These are phyloP conservation scores for Hyaloscypha finlandica DNA, from an alignment of 495 filamentous ascomycete genomes.

Conservation along the genomic window DNA sequence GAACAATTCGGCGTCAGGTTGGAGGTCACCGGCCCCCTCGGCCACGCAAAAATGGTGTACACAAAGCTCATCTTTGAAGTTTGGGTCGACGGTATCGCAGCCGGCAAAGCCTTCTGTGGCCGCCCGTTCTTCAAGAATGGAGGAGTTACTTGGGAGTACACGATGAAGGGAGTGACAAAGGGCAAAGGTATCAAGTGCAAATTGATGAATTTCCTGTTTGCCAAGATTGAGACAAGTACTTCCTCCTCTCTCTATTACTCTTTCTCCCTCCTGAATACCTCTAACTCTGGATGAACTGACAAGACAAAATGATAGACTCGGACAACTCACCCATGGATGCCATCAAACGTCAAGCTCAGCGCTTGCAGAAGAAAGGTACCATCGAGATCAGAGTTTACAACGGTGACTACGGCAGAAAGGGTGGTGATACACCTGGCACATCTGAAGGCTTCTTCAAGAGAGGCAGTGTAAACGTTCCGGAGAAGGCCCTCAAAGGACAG, in stretches of 20 bases:
- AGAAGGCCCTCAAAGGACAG: constrained; percentile 16
- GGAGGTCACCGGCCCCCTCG: not conserved
- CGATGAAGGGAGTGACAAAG: not conserved
- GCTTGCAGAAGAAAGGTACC: constrained; percentile 2
- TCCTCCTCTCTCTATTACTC: not conserved
- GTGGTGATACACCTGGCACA: not conserved
- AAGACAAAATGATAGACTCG: not conserved
- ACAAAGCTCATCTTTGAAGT: too few species aligned
- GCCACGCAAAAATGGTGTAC: not conserved
- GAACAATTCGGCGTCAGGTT: constrained; percentile 10
- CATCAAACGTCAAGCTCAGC: not conserved
- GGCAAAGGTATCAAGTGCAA: not conserved
- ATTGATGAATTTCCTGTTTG: not conserved
- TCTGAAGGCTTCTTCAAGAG: not conserved
- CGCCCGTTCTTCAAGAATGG: not conserved
- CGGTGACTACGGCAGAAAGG: not conserved
- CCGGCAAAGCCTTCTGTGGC: not conserved
- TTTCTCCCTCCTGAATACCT: too few species aligned
- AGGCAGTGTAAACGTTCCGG: not conserved
- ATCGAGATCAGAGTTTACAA: constrained; percentile 14
- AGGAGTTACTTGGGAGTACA: not conserved
- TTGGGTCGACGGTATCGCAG: not conserved
- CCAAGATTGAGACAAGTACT: constrained; percentile 6
- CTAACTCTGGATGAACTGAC: too few species aligned
- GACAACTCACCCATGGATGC: not conserved